Evolutionary conservation across 2,329 filamentous ascomycete genomes (phyloP), one percentile per base, ranked within the genome.

Genomic region (Penicillium sp.): DNA sequence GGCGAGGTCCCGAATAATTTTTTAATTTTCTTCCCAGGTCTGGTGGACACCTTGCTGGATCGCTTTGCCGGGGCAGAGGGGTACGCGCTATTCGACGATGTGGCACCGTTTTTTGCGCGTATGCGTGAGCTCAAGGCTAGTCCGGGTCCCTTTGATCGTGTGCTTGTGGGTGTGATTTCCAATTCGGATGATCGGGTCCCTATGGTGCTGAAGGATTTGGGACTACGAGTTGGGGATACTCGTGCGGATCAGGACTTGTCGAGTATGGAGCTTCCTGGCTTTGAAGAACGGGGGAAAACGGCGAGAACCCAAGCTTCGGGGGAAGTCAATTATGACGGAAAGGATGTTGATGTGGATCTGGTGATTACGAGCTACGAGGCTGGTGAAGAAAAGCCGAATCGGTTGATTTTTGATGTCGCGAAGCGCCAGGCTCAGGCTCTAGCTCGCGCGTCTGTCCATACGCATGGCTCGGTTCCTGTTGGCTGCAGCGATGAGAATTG

Each of bases 311-410:
- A 11, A 30, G 25, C 5, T n/a, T 27, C 25, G 12, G 11, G 11
- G 11, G 22, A 23, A 6, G 22, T 23, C 22, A 11, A 23, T 27
- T 11, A 5, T 13, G 25, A 5, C 4, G 15, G 17, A 10, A 13
- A 27, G 2, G 17, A 35, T 10, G 6, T 16, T 20, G 67, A 71
- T 52, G 39, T 71, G 26, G 64, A 71, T 37, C 56, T 71, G 32
- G 50, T 71, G 0, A 58, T 69, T 16, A 71, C 67, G 7, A 71
- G 68, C 47, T 71, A 70, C 45, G 65, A 69, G 35, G 67, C 66
- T 2, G 66, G 61, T 5, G 51, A 59, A n/a, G 67, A 68, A 48
- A 71, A 71, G 37, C 68, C 68, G 2, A 47, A 58, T 43, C 52
- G 46, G 4, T 34, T 53, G 18, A 67, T 71, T 18, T 71, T 67